Conservation (phyloP, 73 alveolate species). For the Blepharisma stoltei region DNA sequence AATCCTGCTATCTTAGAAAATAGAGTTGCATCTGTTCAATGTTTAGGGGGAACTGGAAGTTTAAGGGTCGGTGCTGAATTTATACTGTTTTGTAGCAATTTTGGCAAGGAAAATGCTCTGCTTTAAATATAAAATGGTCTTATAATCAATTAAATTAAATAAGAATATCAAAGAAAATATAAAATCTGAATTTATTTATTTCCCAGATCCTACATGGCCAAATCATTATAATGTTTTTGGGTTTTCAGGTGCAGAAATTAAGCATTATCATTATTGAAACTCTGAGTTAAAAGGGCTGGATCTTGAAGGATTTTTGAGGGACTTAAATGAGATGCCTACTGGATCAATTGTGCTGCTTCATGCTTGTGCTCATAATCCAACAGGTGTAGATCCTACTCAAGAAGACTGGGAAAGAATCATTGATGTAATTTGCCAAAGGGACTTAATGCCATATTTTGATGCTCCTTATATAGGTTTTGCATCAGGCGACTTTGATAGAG, state of each 20-base stretch:
- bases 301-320: slow-evolving; percentile 76
- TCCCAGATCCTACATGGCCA: slow-evolving; percentile 92
- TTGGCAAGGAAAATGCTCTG: no score
- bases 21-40: slow-evolving; percentile 67
- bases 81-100: no score
- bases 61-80: slow-evolving; percentile 85
- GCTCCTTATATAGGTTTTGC: slow-evolving; percentile 96
- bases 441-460: slow-evolving; percentile 79
- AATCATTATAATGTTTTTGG: slow-evolving; percentile 74
- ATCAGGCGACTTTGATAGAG: slow-evolving; percentile 86
- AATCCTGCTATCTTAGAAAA: slow-evolving; percentile 40
- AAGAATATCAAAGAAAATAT: slow-evolving; percentile 70
- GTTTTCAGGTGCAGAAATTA: slow-evolving; percentile 66
- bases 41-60: slow-evolving; percentile 95
- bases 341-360: slow-evolving; percentile 86
- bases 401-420: slow-evolving; percentile 82
- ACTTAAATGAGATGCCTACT: slow-evolving; percentile 61
- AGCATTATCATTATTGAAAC: slow-evolving; percentile 81
- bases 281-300: slow-evolving; percentile 74
- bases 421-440: slow-evolving; percentile 65
- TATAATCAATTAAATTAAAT: no score
- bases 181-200: slow-evolving; percentile 67
- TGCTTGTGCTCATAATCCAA: slow-evolving; percentile 90
- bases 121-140: no score
- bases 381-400: slow-evolving; percentile 88